Conservation (phyloP, 352 stramenopile species). For the Phytophthora litchii region DNA sequence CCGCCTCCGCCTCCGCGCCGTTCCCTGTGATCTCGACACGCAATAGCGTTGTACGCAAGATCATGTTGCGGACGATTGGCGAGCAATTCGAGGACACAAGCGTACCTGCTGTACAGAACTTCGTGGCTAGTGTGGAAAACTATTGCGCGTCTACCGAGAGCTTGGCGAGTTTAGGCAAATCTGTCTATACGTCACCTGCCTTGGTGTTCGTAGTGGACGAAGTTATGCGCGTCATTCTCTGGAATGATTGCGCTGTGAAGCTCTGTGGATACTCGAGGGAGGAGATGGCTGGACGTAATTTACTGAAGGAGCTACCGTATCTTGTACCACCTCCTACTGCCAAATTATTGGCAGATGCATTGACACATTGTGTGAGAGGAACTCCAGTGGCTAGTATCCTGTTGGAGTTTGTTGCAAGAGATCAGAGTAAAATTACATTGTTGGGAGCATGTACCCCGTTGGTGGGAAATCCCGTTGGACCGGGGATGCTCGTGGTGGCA, state of each 20-base stretch:
- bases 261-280: slow-evolving; percentile 78
- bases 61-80: slow-evolving; percentile 81
- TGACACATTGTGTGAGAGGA: slow-evolving; percentile 65
- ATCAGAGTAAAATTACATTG: slow-evolving; percentile 65
- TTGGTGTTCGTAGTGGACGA: slow-evolving; percentile 87
- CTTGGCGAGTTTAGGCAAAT: slow-evolving; percentile 82
- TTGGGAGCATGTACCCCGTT: slow-evolving; percentile 76
- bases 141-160: slow-evolving; percentile 82
- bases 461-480: slow-evolving; percentile 72
- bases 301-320: slow-evolving; percentile 74
- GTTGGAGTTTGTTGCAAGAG: slow-evolving; percentile 62
- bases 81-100: slow-evolving; percentile 75
- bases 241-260: slow-evolving; percentile 83
- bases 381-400: slow-evolving; percentile 55
- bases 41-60: slow-evolving; percentile 69
- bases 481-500: slow-evolving; percentile 83
- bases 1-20: slow-evolving; percentile 9
- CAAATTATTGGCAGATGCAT: slow-evolving; percentile 58
- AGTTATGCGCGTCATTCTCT: slow-evolving; percentile 85
- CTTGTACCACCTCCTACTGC: slow-evolving; percentile 66
- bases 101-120: slow-evolving; percentile 70
- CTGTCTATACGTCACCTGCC: slow-evolving; percentile 75
- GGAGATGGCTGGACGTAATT: slow-evolving; percentile 77
- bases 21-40: slow-evolving; percentile 11
- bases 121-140: slow-evolving; percentile 73